A percentile compares a stretch with the other conserved stretches of the same genome.
phyloP scores from a whole-genome alignment of 768 basidiomycete species.

The Leucosporidium creatinivorum region DNA sequence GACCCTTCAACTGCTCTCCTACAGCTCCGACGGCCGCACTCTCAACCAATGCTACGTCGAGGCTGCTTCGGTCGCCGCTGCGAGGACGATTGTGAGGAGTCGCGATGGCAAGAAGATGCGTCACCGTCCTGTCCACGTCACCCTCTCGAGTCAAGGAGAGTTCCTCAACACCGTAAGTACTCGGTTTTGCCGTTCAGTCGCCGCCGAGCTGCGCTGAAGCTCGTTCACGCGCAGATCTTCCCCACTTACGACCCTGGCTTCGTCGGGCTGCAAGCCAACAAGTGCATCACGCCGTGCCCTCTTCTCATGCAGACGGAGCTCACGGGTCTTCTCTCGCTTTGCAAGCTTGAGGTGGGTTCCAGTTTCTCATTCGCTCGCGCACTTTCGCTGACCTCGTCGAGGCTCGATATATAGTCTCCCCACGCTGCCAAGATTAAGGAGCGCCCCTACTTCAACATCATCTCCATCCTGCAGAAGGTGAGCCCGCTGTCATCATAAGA shows the following conservation, averaged over 20 bases:
- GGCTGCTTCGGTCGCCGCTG: conserved; percentile 11
- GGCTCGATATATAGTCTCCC: neutral
- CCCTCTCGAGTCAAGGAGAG: conserved; percentile 15
- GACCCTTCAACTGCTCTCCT: neutral
- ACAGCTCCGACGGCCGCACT: conserved; percentile 25
- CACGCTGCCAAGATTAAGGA: conserved; percentile 27
- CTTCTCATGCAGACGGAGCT: conserved; percentile 24
- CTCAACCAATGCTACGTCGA: conserved; percentile 31
- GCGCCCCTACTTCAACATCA: conserved; percentile 27
- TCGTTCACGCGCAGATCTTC: conserved; percentile 16
- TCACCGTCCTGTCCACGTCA: conserved; percentile 14
- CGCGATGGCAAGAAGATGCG: conserved; percentile 17
- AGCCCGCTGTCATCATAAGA: neutral
- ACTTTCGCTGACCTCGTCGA: neutral
- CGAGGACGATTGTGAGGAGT: conserved; percentile 14
- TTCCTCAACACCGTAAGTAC: conserved; percentile 22
- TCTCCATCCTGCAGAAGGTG: conserved; percentile 29
- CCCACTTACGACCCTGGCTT: conserved; percentile 23
- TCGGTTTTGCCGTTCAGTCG: too few species aligned
- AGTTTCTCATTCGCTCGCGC: neutral
- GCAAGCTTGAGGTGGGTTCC: conserved; percentile 15
- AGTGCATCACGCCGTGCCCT: neutral
- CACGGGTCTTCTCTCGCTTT: conserved; percentile 19
- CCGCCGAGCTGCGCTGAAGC: neutral
- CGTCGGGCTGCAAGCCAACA: conserved; percentile 1